Conservation (phyloP, 2,329 filamentous ascomycete species). For the Pseudopithomyces chartarum region DNA sequence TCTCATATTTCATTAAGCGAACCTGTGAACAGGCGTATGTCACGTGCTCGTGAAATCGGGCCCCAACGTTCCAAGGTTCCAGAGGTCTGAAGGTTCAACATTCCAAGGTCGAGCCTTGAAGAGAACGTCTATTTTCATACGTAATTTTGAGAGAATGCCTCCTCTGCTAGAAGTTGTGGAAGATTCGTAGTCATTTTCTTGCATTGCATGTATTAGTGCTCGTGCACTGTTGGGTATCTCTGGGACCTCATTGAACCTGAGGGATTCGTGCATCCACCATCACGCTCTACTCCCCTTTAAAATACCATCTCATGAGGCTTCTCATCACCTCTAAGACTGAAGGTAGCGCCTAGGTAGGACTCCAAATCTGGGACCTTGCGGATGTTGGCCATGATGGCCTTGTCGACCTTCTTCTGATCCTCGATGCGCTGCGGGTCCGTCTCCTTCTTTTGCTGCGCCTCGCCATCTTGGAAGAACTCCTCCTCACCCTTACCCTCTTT, state of each 20-base stretch:
- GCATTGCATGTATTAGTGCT: background rate
- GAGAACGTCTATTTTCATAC: too few species aligned
- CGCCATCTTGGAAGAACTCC: constrained; percentile 97
- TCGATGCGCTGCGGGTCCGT: constrained; percentile 85
- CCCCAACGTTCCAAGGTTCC: too few species aligned
- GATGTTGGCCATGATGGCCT: constrained; percentile 88
- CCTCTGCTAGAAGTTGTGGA: too few species aligned
- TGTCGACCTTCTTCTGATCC: constrained; percentile 98
- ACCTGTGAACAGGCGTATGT: too few species aligned
- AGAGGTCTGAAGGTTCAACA: too few species aligned
- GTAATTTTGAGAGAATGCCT: too few species aligned
- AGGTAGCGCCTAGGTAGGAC: constrained; percentile 90
- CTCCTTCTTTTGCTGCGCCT: constrained; percentile 94
- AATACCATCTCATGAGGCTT: constrained; percentile 99
- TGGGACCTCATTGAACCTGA: background rate
- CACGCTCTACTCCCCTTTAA: constrained; percentile 51
- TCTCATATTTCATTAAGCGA: too few species aligned
- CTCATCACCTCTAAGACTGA: constrained; percentile 98
- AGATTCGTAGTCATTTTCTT: background rate
- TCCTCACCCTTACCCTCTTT: constrained; percentile 91
- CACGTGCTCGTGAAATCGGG: too few species aligned
- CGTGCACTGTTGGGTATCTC: background rate
- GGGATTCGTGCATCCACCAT: background rate
- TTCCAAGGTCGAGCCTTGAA: too few species aligned
- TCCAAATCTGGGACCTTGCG: constrained; percentile 95